Percentiles rank a stretch among this genome's conserved stretches.
These are phyloP conservation scores for Tetracladium maxilliforme DNA, from an alignment of 2,329 filamentous ascomycete genomes.

Conservation along the genomic window DNA sequence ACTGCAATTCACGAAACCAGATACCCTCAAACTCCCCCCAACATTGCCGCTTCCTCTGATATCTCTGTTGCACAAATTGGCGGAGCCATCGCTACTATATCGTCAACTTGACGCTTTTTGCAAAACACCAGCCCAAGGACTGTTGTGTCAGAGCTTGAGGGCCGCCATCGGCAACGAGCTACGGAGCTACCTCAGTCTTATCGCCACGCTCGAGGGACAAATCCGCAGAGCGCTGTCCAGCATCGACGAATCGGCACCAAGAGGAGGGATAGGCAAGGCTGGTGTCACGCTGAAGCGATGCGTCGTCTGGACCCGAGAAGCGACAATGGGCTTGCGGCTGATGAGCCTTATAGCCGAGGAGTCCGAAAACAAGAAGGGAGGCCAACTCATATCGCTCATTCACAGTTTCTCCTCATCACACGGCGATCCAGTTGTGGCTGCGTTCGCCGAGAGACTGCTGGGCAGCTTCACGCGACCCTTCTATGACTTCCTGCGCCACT, in stretches of 20 bases:
- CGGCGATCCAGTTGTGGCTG: slow-evolving; percentile 85
- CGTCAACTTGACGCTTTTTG: slow-evolving; percentile 68
- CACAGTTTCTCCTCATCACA: slow-evolving; percentile 88
- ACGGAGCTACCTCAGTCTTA: slow-evolving; percentile 75
- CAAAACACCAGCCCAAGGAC: slow-evolving; percentile 62
- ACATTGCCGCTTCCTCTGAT: slow-evolving; percentile 74
- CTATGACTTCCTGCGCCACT: slow-evolving; percentile 88
- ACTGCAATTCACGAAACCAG: slow-evolving; percentile 56
- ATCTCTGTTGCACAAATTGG: slow-evolving; percentile 74
- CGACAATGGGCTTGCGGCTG: slow-evolving; percentile 84
- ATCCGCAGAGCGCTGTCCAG: slow-evolving; percentile 69
- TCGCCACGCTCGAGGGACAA: slow-evolving; percentile 85
- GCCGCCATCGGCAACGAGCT: slow-evolving; percentile 77
- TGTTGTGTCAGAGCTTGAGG: slow-evolving; percentile 84
- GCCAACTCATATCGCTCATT: slow-evolving; percentile 84
- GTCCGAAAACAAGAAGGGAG: slow-evolving; percentile 68
- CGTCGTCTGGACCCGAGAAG: slow-evolving; percentile 93
- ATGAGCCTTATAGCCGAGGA: slow-evolving; percentile 94
- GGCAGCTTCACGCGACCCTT: slow-evolving; percentile 83
- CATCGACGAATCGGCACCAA: slow-evolving; percentile 52
- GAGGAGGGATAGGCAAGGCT: slow-evolving; percentile 63
- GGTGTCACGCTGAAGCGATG: slow-evolving; percentile 91
- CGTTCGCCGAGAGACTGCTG: slow-evolving; percentile 81
- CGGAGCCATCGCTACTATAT: slow-evolving; percentile 90
- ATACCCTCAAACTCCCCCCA: slow-evolving; percentile 59